phyloP scores from a whole-genome alignment of 805 yeast genomes.

The Barnettozyma vustinii region DNA sequence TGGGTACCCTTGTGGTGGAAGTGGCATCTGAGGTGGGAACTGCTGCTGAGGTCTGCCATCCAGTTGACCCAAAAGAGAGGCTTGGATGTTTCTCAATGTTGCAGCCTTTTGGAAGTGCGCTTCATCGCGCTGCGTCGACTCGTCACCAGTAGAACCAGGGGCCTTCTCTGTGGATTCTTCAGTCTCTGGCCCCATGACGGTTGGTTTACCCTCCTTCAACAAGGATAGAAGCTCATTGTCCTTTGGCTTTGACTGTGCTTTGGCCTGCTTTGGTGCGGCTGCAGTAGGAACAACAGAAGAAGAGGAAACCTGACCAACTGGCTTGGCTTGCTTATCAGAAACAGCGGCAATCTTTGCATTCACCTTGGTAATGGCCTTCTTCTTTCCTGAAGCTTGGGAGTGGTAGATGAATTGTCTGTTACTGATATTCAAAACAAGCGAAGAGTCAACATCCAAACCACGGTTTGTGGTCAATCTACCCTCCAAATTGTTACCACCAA shows the following conservation, averaged over 20 bases:
- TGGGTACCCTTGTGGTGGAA: constrained; percentile 15
- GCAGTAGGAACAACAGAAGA: constrained; percentile 2
- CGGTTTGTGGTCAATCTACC: constrained; percentile 75
- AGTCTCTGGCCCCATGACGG: constrained; percentile 13
- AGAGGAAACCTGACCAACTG: not conserved
- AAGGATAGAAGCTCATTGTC: constrained; percentile 38
- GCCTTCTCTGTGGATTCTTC: constrained; percentile 24
- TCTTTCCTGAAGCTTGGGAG: constrained; percentile 50
- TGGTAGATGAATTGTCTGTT: constrained; percentile 72
- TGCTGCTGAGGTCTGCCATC: constrained; percentile 16
- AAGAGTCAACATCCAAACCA: constrained; percentile 79
- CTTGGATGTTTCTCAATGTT: constrained; percentile 14
- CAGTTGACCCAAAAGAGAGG: constrained; percentile 28
- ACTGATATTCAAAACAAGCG: constrained; percentile 73
- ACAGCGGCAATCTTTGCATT: not conserved
- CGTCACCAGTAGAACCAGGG: not conserved
- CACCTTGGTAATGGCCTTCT: constrained; percentile 16
- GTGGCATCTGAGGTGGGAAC: not conserved
- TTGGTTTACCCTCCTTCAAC: constrained; percentile 33
- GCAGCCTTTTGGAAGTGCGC: constrained; percentile 3
- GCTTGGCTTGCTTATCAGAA: constrained; percentile 2
- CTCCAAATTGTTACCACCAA: constrained; percentile 77
- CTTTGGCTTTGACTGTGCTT: constrained; percentile 10
- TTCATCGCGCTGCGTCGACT: constrained; percentile 15
- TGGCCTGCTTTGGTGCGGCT: constrained; percentile 9